Base-by-base conservation (phyloP, 306 rosid genomes). In the Castanopsis chinensis region DNA sequence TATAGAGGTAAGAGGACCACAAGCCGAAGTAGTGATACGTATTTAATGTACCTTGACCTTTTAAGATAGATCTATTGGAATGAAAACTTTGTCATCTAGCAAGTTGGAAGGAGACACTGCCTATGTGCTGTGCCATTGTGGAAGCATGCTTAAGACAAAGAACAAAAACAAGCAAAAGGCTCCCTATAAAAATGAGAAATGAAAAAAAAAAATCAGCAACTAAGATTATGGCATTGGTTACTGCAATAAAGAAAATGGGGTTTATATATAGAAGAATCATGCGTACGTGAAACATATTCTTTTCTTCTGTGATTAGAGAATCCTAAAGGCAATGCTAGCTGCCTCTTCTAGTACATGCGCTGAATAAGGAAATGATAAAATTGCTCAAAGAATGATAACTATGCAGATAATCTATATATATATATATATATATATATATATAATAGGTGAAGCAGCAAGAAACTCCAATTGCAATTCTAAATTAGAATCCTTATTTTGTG, bases 301-400 rank as follows among this genome's bases (percentile, higher is more conserved):
- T 85, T 84, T 86, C 85, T 81, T 79, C 76, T 83, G 92, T 80
- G 86, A 82, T 88, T 75, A 84, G 83, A 70, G 79, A 58, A 82
- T 86, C 84, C 87, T 82, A 87, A 81, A 88, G 87, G 87, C 82
- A 75, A 81, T 78, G 27, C 27, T 25, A 25, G 70, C 70, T 64
- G 68, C 67, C 71, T 75, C 25, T 76, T 76, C 69, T 37, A 20
- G 43, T 30, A 64, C 83, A 77, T 80, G 77, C 53, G 27, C 27
- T 25, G 1, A 73, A 45, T 72, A 58, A 76, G 57, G 69, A 37
- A 60, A 75, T 57, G 72, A 60, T 23, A 32, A 25, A 25, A 60
- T 60, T 1, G 12, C 25, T 1, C 25, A 5, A 23, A 60, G 7
- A 12, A 25, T 4, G 14, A 45, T 49, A 60, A 25, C 27, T 25